Conservation (phyloP, 768 basidiomycete genomes). For the Tricholoma saponaceum region DNA sequence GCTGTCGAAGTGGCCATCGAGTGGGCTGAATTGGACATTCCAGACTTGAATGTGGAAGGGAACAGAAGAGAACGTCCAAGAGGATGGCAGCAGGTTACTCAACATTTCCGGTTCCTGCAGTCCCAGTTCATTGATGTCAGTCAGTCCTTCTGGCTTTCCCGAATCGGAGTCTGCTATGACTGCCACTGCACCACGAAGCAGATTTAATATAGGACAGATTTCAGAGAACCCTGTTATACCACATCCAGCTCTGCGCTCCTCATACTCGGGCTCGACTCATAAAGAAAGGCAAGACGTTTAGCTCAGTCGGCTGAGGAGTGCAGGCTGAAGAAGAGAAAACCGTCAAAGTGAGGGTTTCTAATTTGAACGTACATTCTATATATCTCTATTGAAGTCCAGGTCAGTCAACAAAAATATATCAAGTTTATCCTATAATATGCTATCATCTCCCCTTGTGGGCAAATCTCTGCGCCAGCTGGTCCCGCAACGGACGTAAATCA, state of each 20-base stretch:
- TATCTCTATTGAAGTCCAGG: too few species aligned
- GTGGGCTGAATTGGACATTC: constrained; percentile 34
- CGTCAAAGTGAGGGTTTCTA: too few species aligned
- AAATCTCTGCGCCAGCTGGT: not conserved
- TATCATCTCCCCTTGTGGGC: not conserved
- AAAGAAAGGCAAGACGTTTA: constrained; percentile 27
- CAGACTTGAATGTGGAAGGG: not conserved
- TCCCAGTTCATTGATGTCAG: not conserved
- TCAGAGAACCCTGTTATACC: constrained; percentile 5
- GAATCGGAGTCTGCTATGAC: not conserved
- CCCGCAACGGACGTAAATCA: constrained; percentile 1
- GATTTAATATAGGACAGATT: constrained; percentile 15
- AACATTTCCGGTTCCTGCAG: not conserved
- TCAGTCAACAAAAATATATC: not conserved
- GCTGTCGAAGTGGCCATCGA: constrained; percentile 33
- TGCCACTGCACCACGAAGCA: not conserved
- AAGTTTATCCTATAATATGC: not conserved
- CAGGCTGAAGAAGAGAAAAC: constrained; percentile 8
- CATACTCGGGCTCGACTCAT: constrained; percentile 26
- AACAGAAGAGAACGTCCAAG: not conserved
- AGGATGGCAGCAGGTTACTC: not conserved
- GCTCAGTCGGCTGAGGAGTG: constrained; percentile 27
- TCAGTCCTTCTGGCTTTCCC: not conserved
- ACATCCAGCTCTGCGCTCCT: constrained; percentile 4
- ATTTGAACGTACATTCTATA: constrained; percentile 1